A percentile compares a stretch with the other conserved stretches of the same genome.
Conservation (phyloP, 148 eudicot species). For the Cornus florida region DNA sequence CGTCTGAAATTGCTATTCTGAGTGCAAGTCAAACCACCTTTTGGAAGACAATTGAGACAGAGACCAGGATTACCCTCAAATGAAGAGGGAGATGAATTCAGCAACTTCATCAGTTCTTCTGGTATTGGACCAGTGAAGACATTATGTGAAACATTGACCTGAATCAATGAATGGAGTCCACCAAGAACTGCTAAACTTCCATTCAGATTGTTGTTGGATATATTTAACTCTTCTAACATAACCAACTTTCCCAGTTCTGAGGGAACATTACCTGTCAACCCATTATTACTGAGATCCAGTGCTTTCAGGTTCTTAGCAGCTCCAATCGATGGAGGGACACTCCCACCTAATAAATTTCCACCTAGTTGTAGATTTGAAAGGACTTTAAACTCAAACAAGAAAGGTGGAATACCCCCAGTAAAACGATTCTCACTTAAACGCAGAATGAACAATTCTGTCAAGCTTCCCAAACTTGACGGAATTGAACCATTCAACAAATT, state of each 20-base stretch:
- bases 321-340: constrained; percentile 42
- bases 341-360: constrained; percentile 58
- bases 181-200: constrained; percentile 51
- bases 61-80: constrained; percentile 59
- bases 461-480: constrained; percentile 45
- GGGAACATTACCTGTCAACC: constrained; percentile 57
- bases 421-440: constrained; percentile 59
- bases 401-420: constrained; percentile 57
- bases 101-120: constrained; percentile 36
- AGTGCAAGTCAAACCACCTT: constrained; percentile 27
- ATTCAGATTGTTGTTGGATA: constrained; percentile 59
- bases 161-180: constrained; percentile 39
- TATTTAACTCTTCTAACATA: constrained; percentile 51
- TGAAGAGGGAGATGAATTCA: constrained; percentile 46
- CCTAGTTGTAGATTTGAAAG: constrained; percentile 60
- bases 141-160: constrained; percentile 55
- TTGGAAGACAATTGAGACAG: constrained; percentile 41
- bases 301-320: constrained; percentile 38
- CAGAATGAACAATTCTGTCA: constrained; percentile 38
- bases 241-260: constrained; percentile 32
- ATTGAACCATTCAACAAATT: constrained; percentile 60
- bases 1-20: constrained; percentile 28
- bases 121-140: constrained; percentile 51
- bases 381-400: constrained; percentile 38
- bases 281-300: constrained; percentile 60